Conservation (phyloP, 441 rosid species). For the Corymbia citriodora region DNA sequence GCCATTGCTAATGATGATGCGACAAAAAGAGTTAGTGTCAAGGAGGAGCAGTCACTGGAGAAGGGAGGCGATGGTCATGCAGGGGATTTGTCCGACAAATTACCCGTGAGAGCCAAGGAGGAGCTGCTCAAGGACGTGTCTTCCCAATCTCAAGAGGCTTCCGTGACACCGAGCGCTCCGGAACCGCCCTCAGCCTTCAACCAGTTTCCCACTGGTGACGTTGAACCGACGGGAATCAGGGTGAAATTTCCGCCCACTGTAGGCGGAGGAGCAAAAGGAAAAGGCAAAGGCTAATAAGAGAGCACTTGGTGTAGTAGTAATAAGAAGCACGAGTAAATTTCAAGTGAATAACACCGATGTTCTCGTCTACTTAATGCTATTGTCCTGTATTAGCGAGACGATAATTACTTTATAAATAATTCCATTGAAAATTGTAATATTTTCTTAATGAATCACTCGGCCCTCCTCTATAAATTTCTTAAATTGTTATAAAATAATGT, state of each 20-base stretch:
- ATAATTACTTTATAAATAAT: background rate
- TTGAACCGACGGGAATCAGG: background rate
- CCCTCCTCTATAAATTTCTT: background rate
- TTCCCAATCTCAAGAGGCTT: background rate
- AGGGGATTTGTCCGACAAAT: background rate
- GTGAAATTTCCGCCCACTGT: background rate
- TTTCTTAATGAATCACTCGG: background rate
- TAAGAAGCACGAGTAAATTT: background rate
- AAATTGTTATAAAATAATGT: background rate
- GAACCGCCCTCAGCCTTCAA: background rate
- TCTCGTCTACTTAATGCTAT: no score
- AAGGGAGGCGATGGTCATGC: background rate
- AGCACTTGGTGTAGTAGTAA: background rate
- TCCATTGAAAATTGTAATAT: background rate
- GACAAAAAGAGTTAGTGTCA: background rate
- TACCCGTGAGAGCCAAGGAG: background rate
- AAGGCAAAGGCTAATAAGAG: background rate
- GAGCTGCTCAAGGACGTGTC: background rate
- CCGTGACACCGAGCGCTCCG: no score
- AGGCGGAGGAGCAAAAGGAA: background rate
- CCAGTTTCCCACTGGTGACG: background rate
- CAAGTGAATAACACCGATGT: no score
- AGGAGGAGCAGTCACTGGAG: background rate
- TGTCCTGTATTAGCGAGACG: no score
- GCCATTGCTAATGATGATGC: background rate